These are phyloP conservation scores for Erodium texanum DNA, from an alignment of 441 rosid species.

Conservation along the genomic window DNA sequence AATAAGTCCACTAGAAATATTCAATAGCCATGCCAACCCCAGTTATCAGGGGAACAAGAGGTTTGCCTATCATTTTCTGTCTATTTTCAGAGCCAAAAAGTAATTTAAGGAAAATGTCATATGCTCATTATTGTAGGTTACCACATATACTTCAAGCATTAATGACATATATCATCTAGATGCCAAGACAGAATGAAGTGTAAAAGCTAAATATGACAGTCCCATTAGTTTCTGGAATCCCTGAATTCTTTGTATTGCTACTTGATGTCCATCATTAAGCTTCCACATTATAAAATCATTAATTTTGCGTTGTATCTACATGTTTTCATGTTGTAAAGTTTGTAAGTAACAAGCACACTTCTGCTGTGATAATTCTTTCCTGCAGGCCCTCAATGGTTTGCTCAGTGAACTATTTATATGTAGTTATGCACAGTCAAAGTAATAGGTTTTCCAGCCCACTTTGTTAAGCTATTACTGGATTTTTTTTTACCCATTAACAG, in stretches of 20 bases:
- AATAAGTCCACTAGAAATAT: too few relatives aligned
- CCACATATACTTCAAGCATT: not conserved
- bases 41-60: not conserved
- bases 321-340: not conserved
- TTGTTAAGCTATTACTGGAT: conserved; percentile 1
- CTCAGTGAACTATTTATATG: not conserved
- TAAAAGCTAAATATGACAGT: not conserved
- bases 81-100: not conserved
- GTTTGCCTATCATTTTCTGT: not conserved
- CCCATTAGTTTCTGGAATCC: not conserved
- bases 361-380: not conserved
- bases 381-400: not conserved
- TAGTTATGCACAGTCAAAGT: too few relatives aligned
- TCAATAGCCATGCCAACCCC: too few relatives aligned
- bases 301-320: not conserved
- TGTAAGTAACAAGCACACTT: not conserved
- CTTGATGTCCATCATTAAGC: not conserved
- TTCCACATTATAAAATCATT: not conserved
- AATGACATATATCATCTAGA: not conserved
- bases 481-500: conserved; percentile 30
- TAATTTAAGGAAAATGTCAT: not conserved
- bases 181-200: not conserved
- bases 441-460: conserved; percentile 9
- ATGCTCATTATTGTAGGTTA: not conserved
- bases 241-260: not conserved